These are phyloP conservation scores for Neonectria punicea DNA, from an alignment of 2,329 filamentous ascomycete species.

Conservation along the genomic window DNA sequence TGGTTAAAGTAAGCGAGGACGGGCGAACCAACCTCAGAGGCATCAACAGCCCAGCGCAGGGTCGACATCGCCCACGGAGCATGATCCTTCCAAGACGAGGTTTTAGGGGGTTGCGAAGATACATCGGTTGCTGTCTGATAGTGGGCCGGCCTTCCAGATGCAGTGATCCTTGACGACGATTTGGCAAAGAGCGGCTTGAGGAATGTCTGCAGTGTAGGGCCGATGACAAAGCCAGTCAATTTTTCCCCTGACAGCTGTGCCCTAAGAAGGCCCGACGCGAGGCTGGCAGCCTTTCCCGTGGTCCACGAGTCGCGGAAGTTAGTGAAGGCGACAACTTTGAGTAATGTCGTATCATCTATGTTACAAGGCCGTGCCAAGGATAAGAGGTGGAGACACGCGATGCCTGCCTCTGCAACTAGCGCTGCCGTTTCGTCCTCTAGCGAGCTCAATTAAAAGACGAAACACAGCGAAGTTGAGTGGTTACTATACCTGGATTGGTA, in stretches of 20 bases:
- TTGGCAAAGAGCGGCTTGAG: conserved; percentile 75
- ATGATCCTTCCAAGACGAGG: conserved; percentile 38
- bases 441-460: not conserved
- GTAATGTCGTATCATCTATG: conserved; percentile 38
- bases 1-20: not conserved
- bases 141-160: conserved; percentile 44
- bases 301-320: conserved; percentile 52
- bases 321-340: conserved; percentile 48
- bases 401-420: conserved; percentile 38
- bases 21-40: conserved; percentile 57
- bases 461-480: too few species aligned
- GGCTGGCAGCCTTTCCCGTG: conserved; percentile 42
- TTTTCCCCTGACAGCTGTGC: conserved; percentile 34
- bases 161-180: conserved; percentile 55
- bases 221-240: conserved; percentile 56
- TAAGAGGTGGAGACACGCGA: conserved; percentile 45
- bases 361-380: conserved; percentile 11
- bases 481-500: not conserved
- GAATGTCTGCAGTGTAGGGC: conserved; percentile 69
- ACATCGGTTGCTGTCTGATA: conserved; percentile 30
- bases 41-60: conserved; percentile 65
- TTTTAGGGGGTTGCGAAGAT: conserved; percentile 8
- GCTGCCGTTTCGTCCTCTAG: not conserved
- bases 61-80: conserved; percentile 35
- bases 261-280: conserved; percentile 48